Conservation (phyloP, 2,329 filamentous ascomycete genomes). For the Aspergillus thermomutatus region DNA sequence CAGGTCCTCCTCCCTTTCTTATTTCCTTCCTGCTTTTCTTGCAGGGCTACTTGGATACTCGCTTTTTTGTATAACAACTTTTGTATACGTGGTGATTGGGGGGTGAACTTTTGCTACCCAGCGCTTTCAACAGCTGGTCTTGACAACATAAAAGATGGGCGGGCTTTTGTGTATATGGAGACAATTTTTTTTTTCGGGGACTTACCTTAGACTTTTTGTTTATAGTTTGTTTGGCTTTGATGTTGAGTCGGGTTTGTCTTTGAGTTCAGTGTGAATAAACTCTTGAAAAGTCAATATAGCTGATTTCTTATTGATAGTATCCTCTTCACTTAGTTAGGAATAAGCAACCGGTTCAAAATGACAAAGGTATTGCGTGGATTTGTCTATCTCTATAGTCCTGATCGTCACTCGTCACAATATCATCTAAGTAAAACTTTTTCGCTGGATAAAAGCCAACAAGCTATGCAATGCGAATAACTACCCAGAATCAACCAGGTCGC, state of each 20-base stretch:
- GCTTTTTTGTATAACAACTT: neutral
- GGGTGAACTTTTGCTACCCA: neutral
- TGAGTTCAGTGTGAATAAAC: neutral
- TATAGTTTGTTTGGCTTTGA: constrained; percentile 1
- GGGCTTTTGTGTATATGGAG: neutral
- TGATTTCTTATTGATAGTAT: neutral
- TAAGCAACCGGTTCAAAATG: neutral
- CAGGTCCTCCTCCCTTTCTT: neutral
- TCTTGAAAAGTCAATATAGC: neutral
- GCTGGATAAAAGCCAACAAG: neutral
- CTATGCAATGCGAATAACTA: neutral
- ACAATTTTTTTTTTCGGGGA: neutral
- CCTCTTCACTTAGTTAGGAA: neutral
- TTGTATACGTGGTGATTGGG: neutral
- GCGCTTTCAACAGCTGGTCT: neutral
- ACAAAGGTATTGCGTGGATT: too few species aligned
- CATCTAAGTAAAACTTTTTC: neutral
- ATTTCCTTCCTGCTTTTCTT: neutral
- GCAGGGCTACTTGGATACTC: neutral
- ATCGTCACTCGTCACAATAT: neutral
- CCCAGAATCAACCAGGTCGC: constrained; percentile 1
- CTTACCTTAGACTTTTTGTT: neutral
- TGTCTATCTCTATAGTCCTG: neutral
- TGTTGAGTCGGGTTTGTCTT: neutral
- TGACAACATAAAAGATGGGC: neutral